phyloP scores from a whole-genome alignment of 2,329 filamentous ascomycete genomes.

The Aspergillus aculeatinus region DNA sequence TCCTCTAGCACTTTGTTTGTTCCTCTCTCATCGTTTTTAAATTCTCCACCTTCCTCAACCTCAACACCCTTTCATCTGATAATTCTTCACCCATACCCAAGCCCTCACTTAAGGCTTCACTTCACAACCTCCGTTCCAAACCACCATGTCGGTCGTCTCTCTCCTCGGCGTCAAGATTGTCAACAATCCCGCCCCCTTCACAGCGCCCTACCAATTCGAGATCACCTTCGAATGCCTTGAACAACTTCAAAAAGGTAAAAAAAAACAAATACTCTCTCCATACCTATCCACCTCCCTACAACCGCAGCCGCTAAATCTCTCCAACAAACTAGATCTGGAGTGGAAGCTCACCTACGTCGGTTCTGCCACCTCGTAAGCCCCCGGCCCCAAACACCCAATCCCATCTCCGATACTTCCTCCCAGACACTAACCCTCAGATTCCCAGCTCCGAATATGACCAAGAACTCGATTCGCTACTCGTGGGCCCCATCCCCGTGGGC shows the following conservation, averaged over 20 bases:
- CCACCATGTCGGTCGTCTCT: slow-evolving; percentile 89
- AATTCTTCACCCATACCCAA: background rate
- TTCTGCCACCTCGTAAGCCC: slow-evolving; percentile 85
- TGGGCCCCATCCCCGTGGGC: slow-evolving; percentile 94
- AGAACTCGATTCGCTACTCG: slow-evolving; percentile 93
- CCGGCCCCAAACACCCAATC: background rate
- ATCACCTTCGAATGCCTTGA: slow-evolving; percentile 99
- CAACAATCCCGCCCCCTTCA: slow-evolving; percentile 96
- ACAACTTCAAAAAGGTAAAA: slow-evolving; percentile 82
- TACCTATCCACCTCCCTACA: background rate
- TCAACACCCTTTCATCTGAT: background rate
- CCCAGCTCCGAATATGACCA: slow-evolving; percentile 91
- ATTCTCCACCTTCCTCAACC: background rate
- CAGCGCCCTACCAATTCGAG: slow-evolving; percentile 91
- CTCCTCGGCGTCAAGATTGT: slow-evolving; percentile 91
- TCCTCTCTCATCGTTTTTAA: background rate
- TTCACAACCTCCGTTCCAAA: slow-evolving; percentile 15
- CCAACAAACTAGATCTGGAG: slow-evolving; percentile 72
- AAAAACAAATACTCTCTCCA: background rate
- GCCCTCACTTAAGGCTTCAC: slow-evolving; percentile 9
- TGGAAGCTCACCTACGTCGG: slow-evolving; percentile 99
- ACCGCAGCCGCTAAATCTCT: slow-evolving; percentile 17
- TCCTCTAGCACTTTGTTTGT: background rate
- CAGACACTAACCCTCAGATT: slow-evolving; percentile 17
- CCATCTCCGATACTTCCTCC: slow-evolving; percentile 11